Percentiles rank a stretch among this genome's conserved stretches.
Evolutionary conservation across 257 asterid species (phyloP).

Genomic region (Plantago elongata): DNA sequence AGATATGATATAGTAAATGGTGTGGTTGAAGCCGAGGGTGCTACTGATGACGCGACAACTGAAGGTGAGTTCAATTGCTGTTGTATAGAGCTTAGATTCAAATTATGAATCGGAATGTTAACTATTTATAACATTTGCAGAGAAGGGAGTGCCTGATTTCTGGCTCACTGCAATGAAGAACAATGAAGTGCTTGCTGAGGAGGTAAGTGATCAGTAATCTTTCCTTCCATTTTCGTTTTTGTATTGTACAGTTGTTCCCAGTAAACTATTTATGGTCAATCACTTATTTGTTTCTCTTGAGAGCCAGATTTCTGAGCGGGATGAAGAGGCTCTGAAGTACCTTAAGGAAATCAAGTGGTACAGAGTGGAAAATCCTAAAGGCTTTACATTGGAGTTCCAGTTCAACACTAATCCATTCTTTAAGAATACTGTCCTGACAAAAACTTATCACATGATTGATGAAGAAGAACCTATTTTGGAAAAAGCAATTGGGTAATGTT

Average conservation of each 20-base stretch:
- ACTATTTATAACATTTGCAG: conserved; percentile 24
- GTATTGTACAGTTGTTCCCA: background rate
- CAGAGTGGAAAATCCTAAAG: conserved; percentile 62
- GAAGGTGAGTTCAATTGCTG: conserved; percentile 23
- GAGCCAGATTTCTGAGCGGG: conserved; percentile 65
- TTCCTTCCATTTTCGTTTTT: background rate
- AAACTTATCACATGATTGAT: conserved; percentile 83
- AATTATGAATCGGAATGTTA: background rate
- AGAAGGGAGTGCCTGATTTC: conserved; percentile 78
- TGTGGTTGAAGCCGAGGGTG: conserved; percentile 35
- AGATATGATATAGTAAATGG: conserved; percentile 58
- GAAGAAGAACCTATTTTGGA: conserved; percentile 87
- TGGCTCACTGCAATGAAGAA: conserved; percentile 79
- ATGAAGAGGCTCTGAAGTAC: conserved; percentile 68
- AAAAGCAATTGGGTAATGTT: conserved; percentile 82
- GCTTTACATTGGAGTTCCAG: conserved; percentile 52
- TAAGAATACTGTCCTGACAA: conserved; percentile 51
- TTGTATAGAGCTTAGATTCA: background rate
- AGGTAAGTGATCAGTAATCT: conserved; percentile 36
- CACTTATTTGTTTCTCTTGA: background rate
- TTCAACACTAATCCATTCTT: conserved; percentile 49
- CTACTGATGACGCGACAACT: conserved; percentile 17
- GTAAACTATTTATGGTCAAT: background rate
- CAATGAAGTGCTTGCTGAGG: conserved; percentile 64
- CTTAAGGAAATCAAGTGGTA: conserved; percentile 75